phyloP scores from a whole-genome alignment of 306 rosid species.

The Trifolium fragiferum region DNA sequence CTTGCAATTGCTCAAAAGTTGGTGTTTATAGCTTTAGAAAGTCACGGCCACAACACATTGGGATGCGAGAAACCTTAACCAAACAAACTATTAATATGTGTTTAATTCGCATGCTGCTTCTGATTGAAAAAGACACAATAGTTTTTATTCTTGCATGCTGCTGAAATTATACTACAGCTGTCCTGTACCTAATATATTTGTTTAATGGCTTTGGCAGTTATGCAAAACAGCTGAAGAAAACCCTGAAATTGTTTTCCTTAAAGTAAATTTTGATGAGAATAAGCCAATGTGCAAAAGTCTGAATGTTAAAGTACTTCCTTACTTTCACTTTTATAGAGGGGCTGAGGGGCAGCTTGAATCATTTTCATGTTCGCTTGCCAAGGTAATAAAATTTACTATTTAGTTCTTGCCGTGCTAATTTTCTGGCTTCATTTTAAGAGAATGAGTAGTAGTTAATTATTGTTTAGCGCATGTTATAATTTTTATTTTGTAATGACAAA shows the following conservation, averaged over 20 bases:
- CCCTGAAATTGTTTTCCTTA: conserved; percentile 84
- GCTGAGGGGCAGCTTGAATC: conserved; percentile 92
- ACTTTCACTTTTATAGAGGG: conserved; percentile 95
- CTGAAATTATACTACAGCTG: conserved; percentile 33
- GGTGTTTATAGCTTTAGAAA: too few relatives aligned
- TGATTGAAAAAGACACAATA: too few relatives aligned
- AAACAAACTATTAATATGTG: too few relatives aligned
- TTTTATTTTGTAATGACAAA: not conserved
- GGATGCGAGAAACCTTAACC: too few relatives aligned
- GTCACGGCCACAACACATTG: too few relatives aligned
- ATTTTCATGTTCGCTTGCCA: conserved; percentile 97
- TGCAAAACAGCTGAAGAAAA: conserved; percentile 95
- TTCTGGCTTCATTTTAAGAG: conserved; percentile 14
- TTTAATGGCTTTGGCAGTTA: conserved; percentile 67
- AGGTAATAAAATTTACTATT: conserved; percentile 65
- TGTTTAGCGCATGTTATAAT: not conserved
- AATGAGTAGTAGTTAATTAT: not conserved
- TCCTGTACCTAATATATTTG: conserved; percentile 28
- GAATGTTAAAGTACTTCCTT: conserved; percentile 97
- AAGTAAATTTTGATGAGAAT: conserved; percentile 96
- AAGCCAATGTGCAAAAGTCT: conserved; percentile 96
- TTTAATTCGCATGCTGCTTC: too few relatives aligned
- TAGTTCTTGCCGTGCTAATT: conserved; percentile 32
- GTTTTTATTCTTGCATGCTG: not conserved
- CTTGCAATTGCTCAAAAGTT: too few relatives aligned